phyloP scores from a whole-genome alignment of 768 basidiomycete genomes.

The Auriscalpium vulgare region DNA sequence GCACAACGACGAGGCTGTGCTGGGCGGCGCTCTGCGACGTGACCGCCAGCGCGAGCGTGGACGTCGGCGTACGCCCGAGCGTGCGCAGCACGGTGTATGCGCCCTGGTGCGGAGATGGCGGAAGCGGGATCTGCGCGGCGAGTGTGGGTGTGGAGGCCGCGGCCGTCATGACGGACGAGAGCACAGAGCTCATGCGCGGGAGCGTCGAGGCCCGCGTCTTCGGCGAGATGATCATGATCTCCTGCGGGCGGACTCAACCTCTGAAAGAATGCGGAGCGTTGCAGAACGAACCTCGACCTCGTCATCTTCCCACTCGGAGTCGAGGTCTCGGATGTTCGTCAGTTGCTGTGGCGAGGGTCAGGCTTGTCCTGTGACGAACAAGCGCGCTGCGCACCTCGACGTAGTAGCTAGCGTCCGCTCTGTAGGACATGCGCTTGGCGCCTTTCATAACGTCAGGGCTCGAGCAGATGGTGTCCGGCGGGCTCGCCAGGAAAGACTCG shows the following conservation, averaged over 20 bases:
- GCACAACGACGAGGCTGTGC: slow-evolving; percentile 12
- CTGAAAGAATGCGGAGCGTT: background rate
- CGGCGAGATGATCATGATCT: slow-evolving; percentile 15
- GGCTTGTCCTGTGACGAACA: background rate
- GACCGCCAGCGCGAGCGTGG: slow-evolving; percentile 9
- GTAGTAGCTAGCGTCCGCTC: slow-evolving; percentile 13
- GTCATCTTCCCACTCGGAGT: slow-evolving; percentile 17
- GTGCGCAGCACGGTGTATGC: slow-evolving; percentile 13
- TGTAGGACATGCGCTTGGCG: slow-evolving; percentile 3
- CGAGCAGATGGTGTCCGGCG: background rate
- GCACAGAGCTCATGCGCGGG: background rate
- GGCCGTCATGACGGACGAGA: background rate
- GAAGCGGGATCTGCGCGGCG: background rate
- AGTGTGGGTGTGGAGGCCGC: background rate
- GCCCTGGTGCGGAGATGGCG: background rate
- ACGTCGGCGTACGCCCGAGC: slow-evolving; percentile 8
- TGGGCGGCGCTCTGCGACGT: background rate
- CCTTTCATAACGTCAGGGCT: background rate
- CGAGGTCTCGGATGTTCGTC: slow-evolving; percentile 13
- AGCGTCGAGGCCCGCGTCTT: background rate
- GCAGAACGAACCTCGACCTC: slow-evolving; percentile 12
- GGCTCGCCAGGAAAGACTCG: background rate
- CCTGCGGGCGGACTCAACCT: slow-evolving; percentile 1
- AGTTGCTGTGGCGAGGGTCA: slow-evolving; percentile 5
- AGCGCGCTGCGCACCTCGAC: slow-evolving; percentile 10